These are phyloP conservation scores for Strobilomyces dryophilus DNA, from an alignment of 768 basidiomycete species.

Conservation along the genomic window DNA sequence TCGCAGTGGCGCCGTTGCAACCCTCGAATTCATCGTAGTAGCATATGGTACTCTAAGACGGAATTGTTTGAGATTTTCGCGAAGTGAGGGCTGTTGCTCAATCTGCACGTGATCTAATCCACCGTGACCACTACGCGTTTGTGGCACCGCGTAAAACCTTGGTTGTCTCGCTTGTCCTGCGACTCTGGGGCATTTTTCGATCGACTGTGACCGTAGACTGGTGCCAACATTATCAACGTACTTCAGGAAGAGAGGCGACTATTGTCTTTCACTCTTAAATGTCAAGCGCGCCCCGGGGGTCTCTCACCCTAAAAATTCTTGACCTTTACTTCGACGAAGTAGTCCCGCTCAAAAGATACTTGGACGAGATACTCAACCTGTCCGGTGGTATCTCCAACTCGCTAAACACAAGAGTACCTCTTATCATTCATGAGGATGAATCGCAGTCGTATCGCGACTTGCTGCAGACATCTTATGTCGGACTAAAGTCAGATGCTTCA, in stretches of 20 bases:
- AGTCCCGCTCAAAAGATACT: constrained; percentile 36
- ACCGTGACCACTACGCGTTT: not conserved
- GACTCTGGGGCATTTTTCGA: not conserved
- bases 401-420: constrained; percentile 4
- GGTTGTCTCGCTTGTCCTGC: too few relatives aligned
- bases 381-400: constrained; percentile 6
- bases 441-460: constrained; percentile 31
- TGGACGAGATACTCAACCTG: constrained; percentile 33
- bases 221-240: too few relatives aligned
- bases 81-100: too few relatives aligned
- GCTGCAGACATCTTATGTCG: constrained; percentile 46
- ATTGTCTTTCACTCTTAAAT: constrained; percentile 1
- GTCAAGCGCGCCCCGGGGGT: not conserved
- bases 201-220: too few relatives aligned
- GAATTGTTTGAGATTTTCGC: too few relatives aligned
- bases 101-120: too few relatives aligned
- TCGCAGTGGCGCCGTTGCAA: too few relatives aligned
- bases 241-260: not conserved
- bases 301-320: constrained; percentile 34
- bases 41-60: too few relatives aligned
- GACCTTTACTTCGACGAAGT: constrained; percentile 42
- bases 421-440: constrained; percentile 18
- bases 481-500: constrained; percentile 26
- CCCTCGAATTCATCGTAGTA: too few relatives aligned
- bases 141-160: not conserved